Conservation (phyloP, 2,329 filamentous ascomycete genomes). For the Alternaria viburni region DNA sequence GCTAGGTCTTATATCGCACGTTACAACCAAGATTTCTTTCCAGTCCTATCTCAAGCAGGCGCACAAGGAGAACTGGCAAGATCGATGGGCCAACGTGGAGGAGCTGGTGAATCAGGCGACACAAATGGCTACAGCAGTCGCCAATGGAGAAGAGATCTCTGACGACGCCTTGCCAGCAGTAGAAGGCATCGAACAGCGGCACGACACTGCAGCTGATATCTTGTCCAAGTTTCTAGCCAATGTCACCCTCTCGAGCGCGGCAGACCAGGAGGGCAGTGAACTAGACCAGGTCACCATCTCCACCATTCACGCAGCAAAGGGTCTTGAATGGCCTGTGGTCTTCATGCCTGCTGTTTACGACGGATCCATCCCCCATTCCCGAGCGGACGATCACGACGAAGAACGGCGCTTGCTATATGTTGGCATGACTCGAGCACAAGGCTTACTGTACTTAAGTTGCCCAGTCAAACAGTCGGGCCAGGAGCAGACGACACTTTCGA, state of each 20-base stretch:
- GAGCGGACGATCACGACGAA: slow-evolving; percentile 84
- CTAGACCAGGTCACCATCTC: slow-evolving; percentile 80
- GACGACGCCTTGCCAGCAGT: slow-evolving; percentile 67
- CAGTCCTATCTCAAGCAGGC: slow-evolving; percentile 74
- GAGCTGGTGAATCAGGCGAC: slow-evolving; percentile 82
- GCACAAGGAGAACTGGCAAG: slow-evolving; percentile 69
- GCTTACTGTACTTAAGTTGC: slow-evolving; percentile 82
- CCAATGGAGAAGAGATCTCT: slow-evolving; percentile 47
- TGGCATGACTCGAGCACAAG: slow-evolving; percentile 93
- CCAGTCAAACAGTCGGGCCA: slow-evolving; percentile 70
- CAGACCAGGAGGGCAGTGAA: slow-evolving; percentile 68
- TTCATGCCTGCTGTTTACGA: slow-evolving; percentile 91
- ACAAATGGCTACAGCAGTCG: slow-evolving; percentile 66
- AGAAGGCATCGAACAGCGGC: slow-evolving; percentile 71
- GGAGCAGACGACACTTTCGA: slow-evolving; percentile 70
- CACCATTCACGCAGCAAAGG: slow-evolving; percentile 95
- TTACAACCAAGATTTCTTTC: slow-evolving; percentile 72
- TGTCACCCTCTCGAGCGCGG: slow-evolving; percentile 72
- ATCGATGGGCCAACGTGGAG: slow-evolving; percentile 85
- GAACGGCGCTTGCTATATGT: slow-evolving; percentile 91
- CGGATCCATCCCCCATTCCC: slow-evolving; percentile 87
- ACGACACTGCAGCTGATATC: slow-evolving; percentile 63
- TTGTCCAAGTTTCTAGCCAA: slow-evolving; percentile 87
- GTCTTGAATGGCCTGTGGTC: slow-evolving; percentile 93
- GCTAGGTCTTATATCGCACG: slow-evolving; percentile 60